phyloP scores from a whole-genome alignment of 441 rosid genomes.

The Gossypium gossypioides region DNA sequence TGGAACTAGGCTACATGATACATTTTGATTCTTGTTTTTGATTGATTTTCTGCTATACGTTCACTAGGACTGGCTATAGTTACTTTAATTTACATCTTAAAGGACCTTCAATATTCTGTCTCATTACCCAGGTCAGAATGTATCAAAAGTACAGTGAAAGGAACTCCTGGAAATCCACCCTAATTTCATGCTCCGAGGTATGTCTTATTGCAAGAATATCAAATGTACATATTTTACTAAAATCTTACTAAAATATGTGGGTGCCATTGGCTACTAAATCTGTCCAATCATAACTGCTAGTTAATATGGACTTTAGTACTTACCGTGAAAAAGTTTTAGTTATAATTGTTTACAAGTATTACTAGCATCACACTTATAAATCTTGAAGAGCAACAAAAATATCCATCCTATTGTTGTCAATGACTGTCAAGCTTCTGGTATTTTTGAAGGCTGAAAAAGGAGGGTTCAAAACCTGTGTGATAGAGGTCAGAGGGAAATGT shows the following conservation, averaged over 20 bases:
- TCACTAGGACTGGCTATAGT: background rate
- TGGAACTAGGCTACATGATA: background rate
- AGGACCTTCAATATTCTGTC: constrained; percentile 19
- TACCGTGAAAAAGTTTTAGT: background rate
- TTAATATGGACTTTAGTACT: background rate
- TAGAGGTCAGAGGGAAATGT: constrained; percentile 76
- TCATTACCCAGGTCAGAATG: constrained; percentile 55
- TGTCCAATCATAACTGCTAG: background rate
- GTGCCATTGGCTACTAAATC: background rate
- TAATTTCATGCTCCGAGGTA: constrained; percentile 78
- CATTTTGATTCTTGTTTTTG: constrained; percentile 1
- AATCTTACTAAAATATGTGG: background rate
- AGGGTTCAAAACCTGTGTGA: constrained; percentile 85
- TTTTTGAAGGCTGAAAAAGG: constrained; percentile 73
- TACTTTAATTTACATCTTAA: constrained; percentile 12
- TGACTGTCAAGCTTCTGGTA: constrained; percentile 14
- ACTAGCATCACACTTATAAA: background rate
- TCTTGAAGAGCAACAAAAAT: background rate
- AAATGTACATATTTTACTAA: background rate
- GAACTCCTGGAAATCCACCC: constrained; percentile 63
- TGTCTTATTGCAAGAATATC: background rate
- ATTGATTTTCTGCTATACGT: background rate
- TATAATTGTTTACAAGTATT: background rate
- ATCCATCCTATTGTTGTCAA: constrained; percentile 9
- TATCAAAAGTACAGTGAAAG: constrained; percentile 77